Conservation (phyloP, 148 eudicot species). For the Nepenthes gracilis region DNA sequence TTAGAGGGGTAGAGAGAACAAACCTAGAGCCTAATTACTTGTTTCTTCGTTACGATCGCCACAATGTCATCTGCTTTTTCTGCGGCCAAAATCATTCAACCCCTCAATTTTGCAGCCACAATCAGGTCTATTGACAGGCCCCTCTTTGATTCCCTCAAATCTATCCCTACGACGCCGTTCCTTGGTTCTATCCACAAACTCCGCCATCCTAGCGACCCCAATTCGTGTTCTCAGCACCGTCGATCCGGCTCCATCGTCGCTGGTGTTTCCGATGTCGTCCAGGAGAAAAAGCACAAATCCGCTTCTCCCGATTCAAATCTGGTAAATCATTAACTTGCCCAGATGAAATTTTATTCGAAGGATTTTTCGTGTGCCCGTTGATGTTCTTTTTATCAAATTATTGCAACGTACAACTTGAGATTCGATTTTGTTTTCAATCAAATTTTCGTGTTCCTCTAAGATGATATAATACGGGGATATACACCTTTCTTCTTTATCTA, state of each 20-base stretch:
- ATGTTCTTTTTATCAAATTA: too few species aligned
- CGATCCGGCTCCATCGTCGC: constrained; percentile 22
- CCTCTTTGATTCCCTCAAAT: constrained; percentile 18
- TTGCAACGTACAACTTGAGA: too few species aligned
- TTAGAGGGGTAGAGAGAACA: too few species aligned
- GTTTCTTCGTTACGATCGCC: neutral
- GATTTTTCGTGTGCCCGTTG: neutral
- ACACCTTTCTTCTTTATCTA: neutral
- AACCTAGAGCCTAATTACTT: neutral
- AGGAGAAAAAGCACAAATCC: constrained; percentile 43
- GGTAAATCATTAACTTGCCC: constrained; percentile 19
- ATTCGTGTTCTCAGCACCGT: constrained; percentile 7
- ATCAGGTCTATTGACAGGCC: constrained; percentile 33
- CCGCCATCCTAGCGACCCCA: constrained; percentile 9
- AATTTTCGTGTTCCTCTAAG: too few species aligned
- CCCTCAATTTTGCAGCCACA: constrained; percentile 15
- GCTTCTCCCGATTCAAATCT: constrained; percentile 26
- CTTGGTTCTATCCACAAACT: constrained; percentile 32
- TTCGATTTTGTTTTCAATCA: too few species aligned
- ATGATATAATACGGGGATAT: too few species aligned
- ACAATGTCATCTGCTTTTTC: constrained; percentile 20
- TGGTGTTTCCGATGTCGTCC: constrained; percentile 49
- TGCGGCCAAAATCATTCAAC: constrained; percentile 34
- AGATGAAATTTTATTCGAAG: neutral
- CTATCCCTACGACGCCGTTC: constrained; percentile 15